These are phyloP conservation scores for Corymbia maculata DNA, from an alignment of 345 rosid genomes.

Conservation along the genomic window DNA sequence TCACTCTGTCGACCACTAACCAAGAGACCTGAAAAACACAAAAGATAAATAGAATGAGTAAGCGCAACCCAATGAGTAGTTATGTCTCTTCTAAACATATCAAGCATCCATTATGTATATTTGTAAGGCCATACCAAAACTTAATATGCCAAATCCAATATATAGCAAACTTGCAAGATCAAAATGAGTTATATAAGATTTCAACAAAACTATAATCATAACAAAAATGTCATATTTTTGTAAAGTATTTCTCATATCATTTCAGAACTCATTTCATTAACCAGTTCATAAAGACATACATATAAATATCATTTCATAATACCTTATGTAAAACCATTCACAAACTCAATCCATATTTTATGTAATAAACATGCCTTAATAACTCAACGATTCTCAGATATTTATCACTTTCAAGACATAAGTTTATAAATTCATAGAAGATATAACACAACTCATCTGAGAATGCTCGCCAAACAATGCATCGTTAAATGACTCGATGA, in stretches of 20 bases:
- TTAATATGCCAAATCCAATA: too few relatives aligned
- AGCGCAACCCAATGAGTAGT: too few relatives aligned
- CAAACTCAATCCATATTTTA: background rate
- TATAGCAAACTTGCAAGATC: background rate
- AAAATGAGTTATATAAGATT: background rate
- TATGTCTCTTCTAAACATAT: too few relatives aligned
- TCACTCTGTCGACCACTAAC: too few relatives aligned
- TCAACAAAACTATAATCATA: background rate
- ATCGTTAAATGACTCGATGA: accelerated
- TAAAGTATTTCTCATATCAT: background rate
- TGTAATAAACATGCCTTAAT: background rate
- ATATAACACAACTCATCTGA: background rate
- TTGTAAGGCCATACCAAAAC: background rate
- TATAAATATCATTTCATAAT: background rate
- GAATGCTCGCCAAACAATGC: background rate
- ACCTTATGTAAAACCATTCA: background rate
- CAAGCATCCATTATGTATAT: too few relatives aligned
- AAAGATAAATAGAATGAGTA: too few relatives aligned
- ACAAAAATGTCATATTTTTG: too few relatives aligned
- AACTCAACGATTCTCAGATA: background rate
- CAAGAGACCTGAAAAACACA: too few relatives aligned
- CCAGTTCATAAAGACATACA: background rate
- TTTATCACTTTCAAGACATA: too few relatives aligned
- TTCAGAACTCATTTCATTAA: too few relatives aligned
- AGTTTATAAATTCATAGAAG: too few relatives aligned